phyloP scores from a whole-genome alignment of 2,329 filamentous ascomycete genomes.

The Drechslerella coelobrocha region DNA sequence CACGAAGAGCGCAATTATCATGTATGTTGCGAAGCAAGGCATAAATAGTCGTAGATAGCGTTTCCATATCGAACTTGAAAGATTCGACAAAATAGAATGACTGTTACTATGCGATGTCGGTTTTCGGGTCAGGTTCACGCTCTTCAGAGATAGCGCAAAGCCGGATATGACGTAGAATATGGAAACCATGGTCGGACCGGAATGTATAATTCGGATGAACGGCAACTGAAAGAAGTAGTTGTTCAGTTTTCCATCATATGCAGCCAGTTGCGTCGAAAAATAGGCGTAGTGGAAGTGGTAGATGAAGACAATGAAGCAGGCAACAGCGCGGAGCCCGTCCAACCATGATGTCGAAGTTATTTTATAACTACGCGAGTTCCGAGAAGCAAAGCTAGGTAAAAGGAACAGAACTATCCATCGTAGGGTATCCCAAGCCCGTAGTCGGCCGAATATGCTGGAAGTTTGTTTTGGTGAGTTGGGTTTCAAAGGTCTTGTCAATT shows the following conservation, averaged over 20 bases:
- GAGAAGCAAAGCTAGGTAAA: too few relatives aligned
- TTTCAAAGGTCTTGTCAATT: too few relatives aligned
- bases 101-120: background rate
- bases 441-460: too few relatives aligned
- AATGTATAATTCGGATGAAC: conserved; percentile 60
- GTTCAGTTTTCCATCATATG: conserved; percentile 54
- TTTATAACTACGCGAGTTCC: too few relatives aligned
- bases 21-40: conserved; percentile 6
- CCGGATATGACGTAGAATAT: conserved; percentile 65
- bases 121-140: conserved; percentile 54
- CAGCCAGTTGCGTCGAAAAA: conserved; percentile 56
- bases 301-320: conserved; percentile 62
- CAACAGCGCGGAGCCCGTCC: conserved; percentile 59
- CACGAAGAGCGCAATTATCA: conserved; percentile 8
- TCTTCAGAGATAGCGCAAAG: conserved; percentile 62
- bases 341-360: conserved; percentile 57
- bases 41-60: conserved; percentile 5
- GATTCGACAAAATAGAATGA: background rate
- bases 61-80: conserved; percentile 14
- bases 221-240: conserved; percentile 60
- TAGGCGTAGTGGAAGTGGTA: conserved; percentile 62
- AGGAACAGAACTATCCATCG: too few relatives aligned
- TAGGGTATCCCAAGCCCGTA: too few relatives aligned
- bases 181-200: conserved; percentile 63
- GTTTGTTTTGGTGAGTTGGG: too few relatives aligned